Conservation (phyloP, 2,329 filamentous ascomycete genomes). For the Ophiognomonia clavigignenti-juglandacearum region DNA sequence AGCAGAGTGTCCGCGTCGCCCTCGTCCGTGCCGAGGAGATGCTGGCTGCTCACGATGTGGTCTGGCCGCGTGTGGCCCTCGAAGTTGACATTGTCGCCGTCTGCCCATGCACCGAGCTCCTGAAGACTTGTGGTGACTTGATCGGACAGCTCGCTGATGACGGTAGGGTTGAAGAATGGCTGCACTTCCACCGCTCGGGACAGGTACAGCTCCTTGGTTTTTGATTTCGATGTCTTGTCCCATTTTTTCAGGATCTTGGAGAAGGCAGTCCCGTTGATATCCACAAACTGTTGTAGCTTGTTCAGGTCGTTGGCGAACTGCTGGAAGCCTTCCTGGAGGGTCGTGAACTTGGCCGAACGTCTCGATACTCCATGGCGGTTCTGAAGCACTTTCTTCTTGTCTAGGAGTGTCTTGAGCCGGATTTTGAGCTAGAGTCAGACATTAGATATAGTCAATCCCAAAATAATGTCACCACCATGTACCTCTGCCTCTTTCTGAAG, state of each 20-base stretch:
- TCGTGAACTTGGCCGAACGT: conserved; percentile 88
- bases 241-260: conserved; percentile 99
- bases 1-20: conserved; percentile 85
- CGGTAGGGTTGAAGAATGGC: conserved; percentile 94
- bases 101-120: conserved; percentile 93
- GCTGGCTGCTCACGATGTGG: conserved; percentile 62
- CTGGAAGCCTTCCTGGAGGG: conserved; percentile 92
- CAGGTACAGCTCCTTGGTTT: conserved; percentile 95
- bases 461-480: conserved; percentile 15
- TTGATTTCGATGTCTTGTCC: conserved; percentile 99
- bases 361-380: conserved; percentile 76
- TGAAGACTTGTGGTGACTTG: conserved; percentile 94
- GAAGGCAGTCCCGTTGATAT: conserved; percentile 95
- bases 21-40: conserved; percentile 71
- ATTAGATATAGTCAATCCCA: background rate
- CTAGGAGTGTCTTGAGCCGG: conserved; percentile 82
- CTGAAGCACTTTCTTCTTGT: conserved; percentile 91
- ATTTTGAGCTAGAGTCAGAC: conserved; percentile 70
- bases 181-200: conserved; percentile 95
- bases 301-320: conserved; percentile 96
- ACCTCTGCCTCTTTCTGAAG: conserved; percentile 97
- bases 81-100: conserved; percentile 89
- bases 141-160: conserved; percentile 94
- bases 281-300: conserved; percentile 97
- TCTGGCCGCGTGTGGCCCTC: conserved; percentile 47